Evolutionary conservation across 2,329 filamentous ascomycete species (phyloP).

Genomic region (Sporothrix brasiliensis): DNA sequence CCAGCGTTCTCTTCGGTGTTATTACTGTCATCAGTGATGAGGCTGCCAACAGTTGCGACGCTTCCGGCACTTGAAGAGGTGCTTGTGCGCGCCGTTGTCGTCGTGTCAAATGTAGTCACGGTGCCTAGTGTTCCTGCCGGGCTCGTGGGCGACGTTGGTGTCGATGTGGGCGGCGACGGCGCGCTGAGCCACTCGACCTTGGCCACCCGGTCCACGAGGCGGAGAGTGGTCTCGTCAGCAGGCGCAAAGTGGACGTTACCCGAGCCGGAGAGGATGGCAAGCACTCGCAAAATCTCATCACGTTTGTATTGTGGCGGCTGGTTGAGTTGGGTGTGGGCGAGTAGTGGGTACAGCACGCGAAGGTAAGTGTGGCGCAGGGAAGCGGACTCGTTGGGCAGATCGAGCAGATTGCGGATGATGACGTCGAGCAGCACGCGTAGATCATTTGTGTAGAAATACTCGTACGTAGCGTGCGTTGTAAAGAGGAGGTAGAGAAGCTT

Average conservation of each 20-base stretch:
- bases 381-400: conserved; percentile 80
- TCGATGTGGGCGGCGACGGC: conserved; percentile 40
- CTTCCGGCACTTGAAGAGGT: conserved; percentile 25
- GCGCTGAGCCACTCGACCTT: conserved; percentile 67
- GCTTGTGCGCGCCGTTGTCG: conserved; percentile 28
- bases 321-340: conserved; percentile 88
- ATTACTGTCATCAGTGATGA: conserved; percentile 35
- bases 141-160: conserved; percentile 30
- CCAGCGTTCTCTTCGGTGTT: conserved; percentile 18
- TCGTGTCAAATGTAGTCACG: conserved; percentile 21
- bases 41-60: conserved; percentile 17
- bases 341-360: conserved; percentile 83
- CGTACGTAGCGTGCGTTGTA: conserved; percentile 85
- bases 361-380: conserved; percentile 90
- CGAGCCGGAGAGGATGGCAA: conserved; percentile 69
- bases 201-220: conserved; percentile 73
- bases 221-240: conserved; percentile 76
- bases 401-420: conserved; percentile 93
- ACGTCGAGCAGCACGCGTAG: conserved; percentile 92
- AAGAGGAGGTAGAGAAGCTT: conserved; percentile 96
- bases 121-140: conserved; percentile 29
- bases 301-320: conserved; percentile 89
- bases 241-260: conserved; percentile 76
- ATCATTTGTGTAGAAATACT: conserved; percentile 99
- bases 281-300: conserved; percentile 75